Conservation (phyloP, 164 flowering plant genomes). For the Stephania japonica region DNA sequence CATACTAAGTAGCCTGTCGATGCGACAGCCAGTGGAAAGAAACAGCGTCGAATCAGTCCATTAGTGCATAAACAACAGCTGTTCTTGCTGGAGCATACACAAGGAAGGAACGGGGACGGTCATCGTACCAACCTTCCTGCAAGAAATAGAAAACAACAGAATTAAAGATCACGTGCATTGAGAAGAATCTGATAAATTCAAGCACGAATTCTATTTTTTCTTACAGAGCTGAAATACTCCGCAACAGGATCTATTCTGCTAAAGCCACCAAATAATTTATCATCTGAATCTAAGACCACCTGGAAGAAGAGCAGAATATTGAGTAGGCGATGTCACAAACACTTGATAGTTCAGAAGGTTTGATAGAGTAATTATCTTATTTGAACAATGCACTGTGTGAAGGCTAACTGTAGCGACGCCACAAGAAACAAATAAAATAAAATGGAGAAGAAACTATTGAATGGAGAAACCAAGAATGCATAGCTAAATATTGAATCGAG, state of each 20-base stretch:
- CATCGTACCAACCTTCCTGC: constrained; percentile 75
- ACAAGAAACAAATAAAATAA: background rate
- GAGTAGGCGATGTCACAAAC: background rate
- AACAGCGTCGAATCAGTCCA: constrained; percentile 21
- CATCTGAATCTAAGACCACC: constrained; percentile 92
- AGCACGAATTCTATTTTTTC: constrained; percentile 13
- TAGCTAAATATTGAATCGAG: background rate
- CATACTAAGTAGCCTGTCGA: constrained; percentile 3
- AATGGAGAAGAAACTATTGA: background rate
- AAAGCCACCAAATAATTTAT: constrained; percentile 70
- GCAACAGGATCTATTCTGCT: constrained; percentile 60
- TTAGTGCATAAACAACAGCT: constrained; percentile 75
- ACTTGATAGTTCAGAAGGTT: background rate
- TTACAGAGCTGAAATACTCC: constrained; percentile 72
- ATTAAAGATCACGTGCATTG: background rate
- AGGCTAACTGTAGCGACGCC: background rate
- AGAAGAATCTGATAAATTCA: background rate
- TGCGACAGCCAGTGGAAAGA: background rate
- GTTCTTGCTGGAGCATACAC: constrained; percentile 88
- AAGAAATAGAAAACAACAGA: constrained; percentile 3
- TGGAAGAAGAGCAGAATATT: constrained; percentile 21
- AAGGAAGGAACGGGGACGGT: constrained; percentile 68
- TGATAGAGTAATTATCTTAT: background rate
- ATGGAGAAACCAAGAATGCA: background rate
- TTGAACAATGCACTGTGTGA: background rate